Evolutionary conservation across 306 rosid genomes (phyloP), one percentile per base, ranked within the genome.

Genomic region (Erythrophleum fordii): DNA sequence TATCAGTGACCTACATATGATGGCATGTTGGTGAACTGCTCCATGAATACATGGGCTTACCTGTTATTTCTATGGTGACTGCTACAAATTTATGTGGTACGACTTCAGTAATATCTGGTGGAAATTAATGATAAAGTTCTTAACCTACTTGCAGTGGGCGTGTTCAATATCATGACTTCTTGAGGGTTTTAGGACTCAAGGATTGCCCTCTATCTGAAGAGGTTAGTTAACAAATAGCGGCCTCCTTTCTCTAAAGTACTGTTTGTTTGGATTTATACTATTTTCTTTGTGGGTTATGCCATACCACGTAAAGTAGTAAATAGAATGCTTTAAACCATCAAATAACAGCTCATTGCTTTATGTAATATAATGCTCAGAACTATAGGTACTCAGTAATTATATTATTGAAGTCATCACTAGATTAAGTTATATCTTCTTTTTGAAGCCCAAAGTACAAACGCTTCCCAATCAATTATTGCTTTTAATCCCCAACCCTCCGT

Each of bases 161-260:
- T 73, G 98, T 88, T 71, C 87, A 85, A 48, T 95, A 90, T 81
- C 76, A 82, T 79, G 90, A 83, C 84, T 95, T 95, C 88, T 53
- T 95, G 88, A 90, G 82, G 76, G 91, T 76, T 85, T 80, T 92
- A 74, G 82, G 91, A 85, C 94, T 95, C 71, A 84, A 85, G 85
- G 86, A 86, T 65, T 89, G 98, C 82, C 65, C 86, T 37, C 71
- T 89, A 59, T 84, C 97, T 10, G 88, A 86, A 85, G 91, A 93
- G 97, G 99, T 93, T 69, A 83, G 96, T 84, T 76, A 52, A 72
- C 72, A 45, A 60, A 72, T 73, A 48, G 29, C 64, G 41, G 20
- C 52, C 45, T 42, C 46, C 25, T 64, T 68, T 68, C 72, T 39
- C 49, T 37, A 9, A 11, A 28, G 22, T 66, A 37, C 49, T 39